A percentile compares a stretch with the other conserved stretches of the same genome.
Evolutionary conservation across 2,329 filamentous ascomycete genomes (phyloP).

Genomic region (Ophiosphaerella herpotricha): DNA sequence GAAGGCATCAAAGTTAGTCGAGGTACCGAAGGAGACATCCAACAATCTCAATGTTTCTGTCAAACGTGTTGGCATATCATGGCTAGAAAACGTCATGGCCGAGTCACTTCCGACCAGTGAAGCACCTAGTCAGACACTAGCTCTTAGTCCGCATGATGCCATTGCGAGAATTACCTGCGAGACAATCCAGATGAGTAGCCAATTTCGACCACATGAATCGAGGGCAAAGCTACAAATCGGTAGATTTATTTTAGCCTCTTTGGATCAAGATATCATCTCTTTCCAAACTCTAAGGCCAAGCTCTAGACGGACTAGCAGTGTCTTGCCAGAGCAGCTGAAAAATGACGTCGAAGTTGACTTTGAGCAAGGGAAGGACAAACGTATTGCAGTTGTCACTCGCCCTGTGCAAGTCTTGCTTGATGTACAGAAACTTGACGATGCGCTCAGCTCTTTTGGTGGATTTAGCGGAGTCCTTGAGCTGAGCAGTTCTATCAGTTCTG

Average conservation of each 20-base stretch:
- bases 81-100: conserved; percentile 35
- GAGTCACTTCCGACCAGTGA: conserved; percentile 23
- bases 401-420: conserved; percentile 79
- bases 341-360: conserved; percentile 42
- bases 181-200: conserved; percentile 28
- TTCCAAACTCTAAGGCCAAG: conserved; percentile 48
- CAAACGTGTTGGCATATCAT: conserved; percentile 35
- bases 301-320: conserved; percentile 29
- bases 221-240: conserved; percentile 39
- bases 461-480: conserved; percentile 89
- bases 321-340: conserved; percentile 27
- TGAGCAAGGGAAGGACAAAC: conserved; percentile 34
- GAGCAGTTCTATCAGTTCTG: conserved; percentile 80
- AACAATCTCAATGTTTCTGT: conserved; percentile 29
- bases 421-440: conserved; percentile 80
- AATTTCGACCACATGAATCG: conserved; percentile 13
- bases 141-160: conserved; percentile 31
- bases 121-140: conserved; percentile 15
- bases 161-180: conserved; percentile 34
- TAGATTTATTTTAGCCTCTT: conserved; percentile 54
- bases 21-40: background rate
- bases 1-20: conserved; percentile 1
- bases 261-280: conserved; percentile 56
- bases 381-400: conserved; percentile 71
- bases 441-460: conserved; percentile 86